A percentile compares a stretch with the other conserved stretches of the same genome.
Evolutionary conservation across 768 basidiomycete species (phyloP).

Genomic region (Rhodotorula babjevae): DNA sequence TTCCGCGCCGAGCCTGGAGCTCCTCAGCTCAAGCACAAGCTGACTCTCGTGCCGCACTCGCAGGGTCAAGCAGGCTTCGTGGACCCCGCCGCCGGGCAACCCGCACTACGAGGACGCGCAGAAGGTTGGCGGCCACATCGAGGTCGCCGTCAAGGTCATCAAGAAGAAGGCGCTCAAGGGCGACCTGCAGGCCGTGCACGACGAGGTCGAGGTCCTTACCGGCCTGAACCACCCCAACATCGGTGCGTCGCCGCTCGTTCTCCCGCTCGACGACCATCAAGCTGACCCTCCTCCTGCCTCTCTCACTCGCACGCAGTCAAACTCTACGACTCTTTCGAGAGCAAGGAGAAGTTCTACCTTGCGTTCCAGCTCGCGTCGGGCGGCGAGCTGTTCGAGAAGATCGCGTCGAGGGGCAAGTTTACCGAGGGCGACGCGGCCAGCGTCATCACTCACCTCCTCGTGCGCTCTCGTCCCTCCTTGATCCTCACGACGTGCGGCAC

Average conservation of each 20-base stretch:
- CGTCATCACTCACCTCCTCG: constrained; percentile 53
- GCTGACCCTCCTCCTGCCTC: too few relatives aligned
- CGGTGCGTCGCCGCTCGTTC: constrained; percentile 44
- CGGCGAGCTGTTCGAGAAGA: constrained; percentile 89
- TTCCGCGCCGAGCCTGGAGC: too few relatives aligned
- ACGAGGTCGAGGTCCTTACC: constrained; percentile 85
- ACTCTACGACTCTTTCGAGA: constrained; percentile 95
- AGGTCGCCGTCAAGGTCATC: constrained; percentile 59
- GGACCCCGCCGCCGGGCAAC: constrained; percentile 45
- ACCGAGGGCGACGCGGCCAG: constrained; percentile 83
- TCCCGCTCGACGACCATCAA: not conserved
- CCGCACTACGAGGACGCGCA: constrained; percentile 36
- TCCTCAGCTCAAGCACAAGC: too few relatives aligned
- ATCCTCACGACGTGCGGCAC: not conserved
- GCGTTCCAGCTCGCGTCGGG: constrained; percentile 74
- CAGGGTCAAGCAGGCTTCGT: constrained; percentile 62
- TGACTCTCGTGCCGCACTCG: not conserved
- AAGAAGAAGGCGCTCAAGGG: constrained; percentile 81
- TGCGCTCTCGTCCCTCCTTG: not conserved
- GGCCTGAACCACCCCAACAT: constrained; percentile 88
- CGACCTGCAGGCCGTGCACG: constrained; percentile 64
- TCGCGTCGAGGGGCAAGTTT: constrained; percentile 78
- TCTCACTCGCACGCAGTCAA: constrained; percentile 59
- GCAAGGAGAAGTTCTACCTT: constrained; percentile 88
- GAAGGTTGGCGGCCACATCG: constrained; percentile 39